phyloP scores from a whole-genome alignment of 1,284 basidiomycete species.

The Malassezia brasiliensis region DNA sequence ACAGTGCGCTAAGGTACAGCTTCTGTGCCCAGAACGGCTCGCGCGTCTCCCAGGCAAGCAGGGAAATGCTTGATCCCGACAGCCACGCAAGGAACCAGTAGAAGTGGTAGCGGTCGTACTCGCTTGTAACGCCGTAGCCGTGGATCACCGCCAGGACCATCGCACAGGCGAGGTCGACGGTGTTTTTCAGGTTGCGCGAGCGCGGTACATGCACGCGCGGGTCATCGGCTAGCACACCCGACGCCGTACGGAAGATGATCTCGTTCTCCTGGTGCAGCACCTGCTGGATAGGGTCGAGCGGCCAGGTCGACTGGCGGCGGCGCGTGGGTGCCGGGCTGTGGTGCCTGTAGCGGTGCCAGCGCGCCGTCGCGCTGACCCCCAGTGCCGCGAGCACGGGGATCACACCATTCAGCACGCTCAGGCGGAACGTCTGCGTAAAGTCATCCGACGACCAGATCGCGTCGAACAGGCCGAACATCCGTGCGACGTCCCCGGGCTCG shows the following conservation, averaged over 20 bases:
- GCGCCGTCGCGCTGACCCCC: not conserved
- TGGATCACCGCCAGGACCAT: constrained; percentile 23
- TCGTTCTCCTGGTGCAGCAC: constrained; percentile 34
- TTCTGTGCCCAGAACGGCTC: not conserved
- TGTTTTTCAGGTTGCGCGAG: constrained; percentile 22
- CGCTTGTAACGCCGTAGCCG: constrained; percentile 19
- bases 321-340: not conserved
- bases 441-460: not conserved
- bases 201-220: not conserved
- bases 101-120: constrained; percentile 12
- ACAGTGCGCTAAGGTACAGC: constrained; percentile 22
- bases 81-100: not conserved
- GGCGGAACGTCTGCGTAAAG: constrained; percentile 12
- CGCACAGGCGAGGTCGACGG: constrained; percentile 24
- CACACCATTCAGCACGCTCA: not conserved
- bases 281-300: constrained; percentile 11
- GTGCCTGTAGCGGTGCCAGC: not conserved
- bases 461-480: not conserved
- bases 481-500: no score
- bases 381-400: not conserved
- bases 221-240: constrained; percentile 3
- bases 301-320: not conserved
- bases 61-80: not conserved
- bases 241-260: constrained; percentile 1
- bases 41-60: not conserved